phyloP scores from a whole-genome alignment of 306 rosid species.

The Cicer pinnatifidum region DNA sequence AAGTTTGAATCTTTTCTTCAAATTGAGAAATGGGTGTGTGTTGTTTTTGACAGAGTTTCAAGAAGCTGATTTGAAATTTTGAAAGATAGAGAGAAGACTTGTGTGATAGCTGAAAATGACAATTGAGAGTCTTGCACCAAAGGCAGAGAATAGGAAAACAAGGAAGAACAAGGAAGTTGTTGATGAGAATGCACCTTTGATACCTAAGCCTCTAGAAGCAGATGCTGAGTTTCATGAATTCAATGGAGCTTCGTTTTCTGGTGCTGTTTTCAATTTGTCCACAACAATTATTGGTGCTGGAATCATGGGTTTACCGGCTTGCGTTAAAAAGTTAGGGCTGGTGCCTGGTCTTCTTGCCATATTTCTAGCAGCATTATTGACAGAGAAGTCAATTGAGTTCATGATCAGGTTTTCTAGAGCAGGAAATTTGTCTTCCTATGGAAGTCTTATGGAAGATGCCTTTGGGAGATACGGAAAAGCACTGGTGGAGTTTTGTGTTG shows the following conservation, averaged over 20 bases:
- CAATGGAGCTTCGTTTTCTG: conserved; percentile 84
- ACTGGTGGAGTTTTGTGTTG: conserved; percentile 61
- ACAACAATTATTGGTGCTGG: conserved; percentile 92
- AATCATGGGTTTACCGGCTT: conserved; percentile 90
- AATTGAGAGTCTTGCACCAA: conserved; percentile 43
- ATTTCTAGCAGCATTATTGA: conserved; percentile 66
- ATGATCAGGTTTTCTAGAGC: conserved; percentile 70
- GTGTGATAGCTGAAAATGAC: conserved; percentile 55
- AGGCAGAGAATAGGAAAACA: conserved; percentile 53
- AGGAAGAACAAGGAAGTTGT: conserved; percentile 51
- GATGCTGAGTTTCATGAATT: conserved; percentile 62
- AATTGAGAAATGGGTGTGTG: conserved; percentile 40
- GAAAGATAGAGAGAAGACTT: not conserved
- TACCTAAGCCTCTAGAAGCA: conserved; percentile 55
- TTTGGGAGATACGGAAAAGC: conserved; percentile 74
- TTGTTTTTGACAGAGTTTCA: conserved; percentile 12
- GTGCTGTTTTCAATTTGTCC: conserved; percentile 86
- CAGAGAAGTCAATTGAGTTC: conserved; percentile 73
- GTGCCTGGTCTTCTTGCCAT: conserved; percentile 74
- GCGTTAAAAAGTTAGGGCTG: conserved; percentile 77
- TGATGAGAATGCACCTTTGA: conserved; percentile 70
- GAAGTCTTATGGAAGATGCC: conserved; percentile 73
- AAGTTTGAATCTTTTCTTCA: conserved; percentile 40
- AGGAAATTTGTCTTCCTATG: conserved; percentile 72
- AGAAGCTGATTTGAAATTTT: conserved; percentile 32